Conservation (phyloP, 768 basidiomycete species). For the Leccinum imitatum region DNA sequence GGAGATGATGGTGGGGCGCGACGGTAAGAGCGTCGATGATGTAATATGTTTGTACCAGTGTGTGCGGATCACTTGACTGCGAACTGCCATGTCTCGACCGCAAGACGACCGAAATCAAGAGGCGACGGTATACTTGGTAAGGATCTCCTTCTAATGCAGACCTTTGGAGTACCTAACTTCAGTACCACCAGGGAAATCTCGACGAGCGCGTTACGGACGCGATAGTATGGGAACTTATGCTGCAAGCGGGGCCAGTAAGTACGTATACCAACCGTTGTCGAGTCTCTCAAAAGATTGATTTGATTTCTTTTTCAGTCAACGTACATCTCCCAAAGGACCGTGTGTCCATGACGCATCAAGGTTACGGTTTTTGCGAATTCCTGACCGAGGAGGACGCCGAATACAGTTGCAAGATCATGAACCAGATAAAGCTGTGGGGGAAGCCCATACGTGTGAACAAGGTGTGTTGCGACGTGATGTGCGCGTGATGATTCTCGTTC, state of each 20-base stretch:
- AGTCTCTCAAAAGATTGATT: neutral
- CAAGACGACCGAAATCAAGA: constrained; percentile 92
- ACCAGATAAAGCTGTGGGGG: constrained; percentile 98
- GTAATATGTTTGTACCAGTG: too few relatives aligned
- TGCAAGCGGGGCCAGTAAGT: constrained; percentile 99
- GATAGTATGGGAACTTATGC: constrained; percentile 96
- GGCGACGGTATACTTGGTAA: constrained; percentile 83
- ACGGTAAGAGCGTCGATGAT: too few relatives aligned
- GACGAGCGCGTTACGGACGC: constrained; percentile 95
- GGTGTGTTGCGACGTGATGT: constrained; percentile 47
- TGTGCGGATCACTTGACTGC: neutral
- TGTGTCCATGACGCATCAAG: constrained; percentile 97
- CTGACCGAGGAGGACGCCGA: constrained; percentile 98
- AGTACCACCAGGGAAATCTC: constrained; percentile 74
- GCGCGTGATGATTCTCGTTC: constrained; percentile 9
- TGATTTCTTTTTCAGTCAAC: neutral
- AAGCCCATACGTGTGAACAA: constrained; percentile 99
- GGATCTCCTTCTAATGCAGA: constrained; percentile 1
- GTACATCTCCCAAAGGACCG: constrained; percentile 84
- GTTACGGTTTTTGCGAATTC: constrained; percentile 99
- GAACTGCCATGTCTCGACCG: constrained; percentile 42
- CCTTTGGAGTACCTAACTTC: neutral
- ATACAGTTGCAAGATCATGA: constrained; percentile 99
- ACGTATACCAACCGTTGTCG: constrained; percentile 32
- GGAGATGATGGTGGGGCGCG: too few relatives aligned